These are phyloP conservation scores for Diutina neorugosa DNA, from an alignment of 1,139 yeast genomes.

Conservation along the genomic window DNA sequence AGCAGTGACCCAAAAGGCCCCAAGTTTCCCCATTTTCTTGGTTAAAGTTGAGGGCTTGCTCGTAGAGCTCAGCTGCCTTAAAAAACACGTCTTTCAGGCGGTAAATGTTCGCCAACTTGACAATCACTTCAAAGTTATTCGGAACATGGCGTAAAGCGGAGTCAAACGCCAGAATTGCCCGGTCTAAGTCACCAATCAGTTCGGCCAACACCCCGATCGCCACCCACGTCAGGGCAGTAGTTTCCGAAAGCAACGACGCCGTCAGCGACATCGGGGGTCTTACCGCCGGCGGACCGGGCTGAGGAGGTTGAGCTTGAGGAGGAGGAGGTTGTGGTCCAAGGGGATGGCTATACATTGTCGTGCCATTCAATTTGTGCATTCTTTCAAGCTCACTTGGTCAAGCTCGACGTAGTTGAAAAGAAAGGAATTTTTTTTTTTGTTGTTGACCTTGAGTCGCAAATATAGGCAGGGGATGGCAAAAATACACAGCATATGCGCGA, in stretches of 20 bases:
- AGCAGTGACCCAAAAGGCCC: slow-evolving; percentile 96
- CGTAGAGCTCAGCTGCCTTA: slow-evolving; percentile 89
- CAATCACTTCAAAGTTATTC: slow-evolving; percentile 72
- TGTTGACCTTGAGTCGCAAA: not conserved
- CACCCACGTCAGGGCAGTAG: slow-evolving; percentile 87
- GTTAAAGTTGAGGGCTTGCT: slow-evolving; percentile 68
- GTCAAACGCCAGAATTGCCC: slow-evolving; percentile 83
- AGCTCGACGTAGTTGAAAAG: not conserved
- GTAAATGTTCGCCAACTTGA: slow-evolving; percentile 79
- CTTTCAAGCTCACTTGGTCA: not conserved
- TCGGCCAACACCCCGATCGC: slow-evolving; percentile 89
- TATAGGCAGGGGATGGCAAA: not conserved
- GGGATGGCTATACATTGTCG: slow-evolving; percentile 3
- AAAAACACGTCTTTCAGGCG: slow-evolving; percentile 83
- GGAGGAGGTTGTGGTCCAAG: slow-evolving; percentile 1
- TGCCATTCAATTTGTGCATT: slow-evolving; percentile 3
- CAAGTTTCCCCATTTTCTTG: slow-evolving; percentile 93
- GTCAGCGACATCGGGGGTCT: not conserved
- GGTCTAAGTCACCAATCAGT: slow-evolving; percentile 75
- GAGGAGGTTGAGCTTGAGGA: not conserved
- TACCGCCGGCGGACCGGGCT: not conserved
- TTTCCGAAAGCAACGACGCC: slow-evolving; percentile 26
- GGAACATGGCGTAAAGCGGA: slow-evolving; percentile 83
- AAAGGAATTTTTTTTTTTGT: not conserved
- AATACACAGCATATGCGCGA: not conserved